Evolutionary conservation across 2,329 filamentous ascomycete species (phyloP).

Genomic region (Esteya vermicola): DNA sequence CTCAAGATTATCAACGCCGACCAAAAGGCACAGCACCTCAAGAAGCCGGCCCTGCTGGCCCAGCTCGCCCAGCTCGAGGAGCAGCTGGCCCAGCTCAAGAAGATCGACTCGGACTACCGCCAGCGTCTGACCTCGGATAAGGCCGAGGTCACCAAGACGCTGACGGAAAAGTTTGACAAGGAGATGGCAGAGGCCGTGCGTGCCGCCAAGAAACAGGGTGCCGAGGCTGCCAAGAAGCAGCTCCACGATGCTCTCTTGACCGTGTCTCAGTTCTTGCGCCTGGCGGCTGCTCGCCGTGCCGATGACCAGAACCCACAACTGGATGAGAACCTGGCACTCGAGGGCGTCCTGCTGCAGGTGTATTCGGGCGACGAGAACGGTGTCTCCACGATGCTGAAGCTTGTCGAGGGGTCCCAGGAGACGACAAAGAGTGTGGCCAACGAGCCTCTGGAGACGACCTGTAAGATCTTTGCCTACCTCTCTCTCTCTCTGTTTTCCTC

Average conservation of each 20-base stretch:
- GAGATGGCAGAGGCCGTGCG: conserved; percentile 38
- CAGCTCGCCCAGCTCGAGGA: conserved; percentile 59
- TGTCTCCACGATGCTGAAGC: conserved; percentile 60
- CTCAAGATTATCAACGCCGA: conserved; percentile 65
- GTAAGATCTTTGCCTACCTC: conserved; percentile 36
- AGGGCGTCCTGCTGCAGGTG: conserved; percentile 64
- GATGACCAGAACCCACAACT: conserved; percentile 50
- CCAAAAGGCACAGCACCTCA: conserved; percentile 62
- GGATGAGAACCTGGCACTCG: conserved; percentile 68
- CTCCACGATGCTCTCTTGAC: conserved; percentile 53
- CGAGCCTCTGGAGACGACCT: conserved; percentile 53
- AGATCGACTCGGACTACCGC: conserved; percentile 60
- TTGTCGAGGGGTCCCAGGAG: conserved; percentile 60
- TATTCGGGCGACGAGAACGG: conserved; percentile 66
- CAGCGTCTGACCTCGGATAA: conserved; percentile 42
- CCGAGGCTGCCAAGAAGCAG: conserved; percentile 36
- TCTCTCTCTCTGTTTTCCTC: background rate
- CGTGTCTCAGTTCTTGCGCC: conserved; percentile 65
- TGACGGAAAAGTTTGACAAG: conserved; percentile 36
- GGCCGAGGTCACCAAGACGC: conserved; percentile 42
- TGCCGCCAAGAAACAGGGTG: conserved; percentile 40
- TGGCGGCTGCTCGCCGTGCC: conserved; percentile 61
- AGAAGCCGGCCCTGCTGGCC: conserved; percentile 58
- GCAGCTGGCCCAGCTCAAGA: conserved; percentile 60
- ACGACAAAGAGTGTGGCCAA: conserved; percentile 50